Conservation (phyloP, 805 yeast species). For the Yarrowia sp. region DNA sequence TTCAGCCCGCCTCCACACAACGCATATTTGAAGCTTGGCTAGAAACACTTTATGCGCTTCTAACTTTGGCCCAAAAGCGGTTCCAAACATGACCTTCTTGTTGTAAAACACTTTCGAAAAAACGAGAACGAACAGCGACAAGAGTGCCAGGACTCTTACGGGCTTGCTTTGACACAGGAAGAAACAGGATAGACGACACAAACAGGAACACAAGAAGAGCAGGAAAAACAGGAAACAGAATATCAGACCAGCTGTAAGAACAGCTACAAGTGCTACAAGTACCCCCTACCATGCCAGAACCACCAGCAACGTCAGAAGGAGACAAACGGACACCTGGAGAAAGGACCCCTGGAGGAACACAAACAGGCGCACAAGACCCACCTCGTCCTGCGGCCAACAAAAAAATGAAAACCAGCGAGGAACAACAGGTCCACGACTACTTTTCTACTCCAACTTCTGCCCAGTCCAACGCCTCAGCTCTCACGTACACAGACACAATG, state of each 20-base stretch:
- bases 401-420: not conserved
- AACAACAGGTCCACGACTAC: slow-evolving; percentile 1
- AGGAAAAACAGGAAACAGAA: too few relatives aligned
- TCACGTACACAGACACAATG: slow-evolving; percentile 6
- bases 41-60: not conserved
- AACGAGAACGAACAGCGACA: not conserved
- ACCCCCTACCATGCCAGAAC: too few relatives aligned
- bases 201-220: too few relatives aligned
- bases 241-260: too few relatives aligned
- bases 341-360: too few relatives aligned
- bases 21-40: slow-evolving; percentile 14
- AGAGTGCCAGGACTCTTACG: not conserved
- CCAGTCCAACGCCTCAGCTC: not conserved
- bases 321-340: too few relatives aligned
- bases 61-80: not conserved
- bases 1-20: not conserved
- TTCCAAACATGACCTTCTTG: slow-evolving; percentile 1
- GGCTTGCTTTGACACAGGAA: not conserved
- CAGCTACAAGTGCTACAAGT: too few relatives aligned
- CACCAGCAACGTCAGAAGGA: too few relatives aligned
- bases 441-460: not conserved
- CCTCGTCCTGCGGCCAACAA: not conserved
- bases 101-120: not conserved
- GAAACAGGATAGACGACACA: not conserved
- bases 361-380: too few relatives aligned